phyloP scores from a whole-genome alignment of 2,329 filamentous ascomycete species.

The Aspergillus sp. region DNA sequence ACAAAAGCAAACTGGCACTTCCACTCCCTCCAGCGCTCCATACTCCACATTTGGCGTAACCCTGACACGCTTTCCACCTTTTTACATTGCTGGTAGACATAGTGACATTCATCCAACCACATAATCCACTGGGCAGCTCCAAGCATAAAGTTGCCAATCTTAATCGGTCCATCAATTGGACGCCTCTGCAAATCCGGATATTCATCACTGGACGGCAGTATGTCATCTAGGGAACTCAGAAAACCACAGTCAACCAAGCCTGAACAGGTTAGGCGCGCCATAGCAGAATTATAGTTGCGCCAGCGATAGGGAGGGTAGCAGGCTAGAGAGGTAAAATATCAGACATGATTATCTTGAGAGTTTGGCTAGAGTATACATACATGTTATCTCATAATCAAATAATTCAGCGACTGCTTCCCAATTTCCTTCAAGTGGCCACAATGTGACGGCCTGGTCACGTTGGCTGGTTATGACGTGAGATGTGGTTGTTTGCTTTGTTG shows the following conservation, averaged over 20 bases:
- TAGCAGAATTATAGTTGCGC: neutral
- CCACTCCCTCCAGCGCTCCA: neutral
- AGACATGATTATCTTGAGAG: neutral
- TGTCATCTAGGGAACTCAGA: neutral
- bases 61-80: neutral
- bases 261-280: neutral
- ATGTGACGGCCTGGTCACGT: no score
- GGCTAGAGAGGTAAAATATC: neutral
- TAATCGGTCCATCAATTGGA: neutral
- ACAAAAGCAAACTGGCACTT: neutral
- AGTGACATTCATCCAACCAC: neutral
- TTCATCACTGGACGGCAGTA: neutral
- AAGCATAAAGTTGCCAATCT: neutral
- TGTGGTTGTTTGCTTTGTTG: no score
- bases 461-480: no score
- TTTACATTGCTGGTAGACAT: neutral
- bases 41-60: neutral
- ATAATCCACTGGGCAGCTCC: neutral
- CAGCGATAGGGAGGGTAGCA: neutral
- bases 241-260: neutral
- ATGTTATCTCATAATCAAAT: neutral
- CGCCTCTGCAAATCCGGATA: neutral
- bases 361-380: neutral
- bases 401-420: neutral
- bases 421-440: neutral